Base-by-base conservation (phyloP, 345 rosid species). In the Gossypium arboreum region DNA sequence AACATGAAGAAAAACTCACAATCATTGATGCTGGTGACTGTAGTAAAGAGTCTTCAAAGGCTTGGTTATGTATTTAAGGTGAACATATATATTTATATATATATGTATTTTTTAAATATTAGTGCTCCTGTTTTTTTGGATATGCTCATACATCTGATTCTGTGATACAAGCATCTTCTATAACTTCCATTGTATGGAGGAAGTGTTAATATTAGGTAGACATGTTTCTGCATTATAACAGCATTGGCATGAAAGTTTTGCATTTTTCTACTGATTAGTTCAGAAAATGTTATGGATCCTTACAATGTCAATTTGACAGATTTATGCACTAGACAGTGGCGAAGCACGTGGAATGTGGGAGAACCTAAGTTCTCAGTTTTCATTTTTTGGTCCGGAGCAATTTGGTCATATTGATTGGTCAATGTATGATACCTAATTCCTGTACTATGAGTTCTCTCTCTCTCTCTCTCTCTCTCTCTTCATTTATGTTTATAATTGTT, bases 21-120 rank as follows among this genome's bases (percentile, higher is more conserved):
- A 56, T 81, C 92, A 24, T 79, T 96, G 79, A 83, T 96, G 94
- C 84, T 96, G 80, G 69, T 89, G 80, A 86, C 97, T 7, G 83
- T 96, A 75, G 81, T 87, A 81, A 89, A 85, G 89, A 96, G 90
- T 84, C 90, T 93, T 34, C 92, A 81, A 81, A 82, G 84, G 72
- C 88, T 96, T 82, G 99, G 98, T 55, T 96, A 95, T 81, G 80
- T 74, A 9, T 80, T 93, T 72, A 82, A 88, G 99, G 99, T 93
- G 78, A 83, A 50, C 75, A 20, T 61, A 73, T 71, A 50, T 50
- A 12, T 24, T 1, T 2, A 12, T 24, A 24, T 6, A 58, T 45
- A 9, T 45, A 59, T 20, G 0, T 57, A 59, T 59, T 12, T 59
- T 59, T 3, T 12, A 45, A 5, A 45, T 45, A 25, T 16, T 25